phyloP scores from a whole-genome alignment of 441 rosid species.

The Gossypium trilobum region DNA sequence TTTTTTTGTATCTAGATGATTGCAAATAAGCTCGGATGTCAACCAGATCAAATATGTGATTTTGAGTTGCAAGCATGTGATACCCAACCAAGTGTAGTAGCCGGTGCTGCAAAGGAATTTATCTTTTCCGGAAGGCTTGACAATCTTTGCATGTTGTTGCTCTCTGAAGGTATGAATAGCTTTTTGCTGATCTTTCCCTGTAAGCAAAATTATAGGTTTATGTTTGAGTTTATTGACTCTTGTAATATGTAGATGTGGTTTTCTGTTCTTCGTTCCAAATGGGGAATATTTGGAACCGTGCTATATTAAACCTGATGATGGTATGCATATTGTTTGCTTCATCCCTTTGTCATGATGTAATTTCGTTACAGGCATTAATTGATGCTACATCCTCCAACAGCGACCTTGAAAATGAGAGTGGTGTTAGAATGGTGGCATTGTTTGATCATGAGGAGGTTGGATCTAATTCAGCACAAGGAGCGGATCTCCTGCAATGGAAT shows the following conservation, averaged over 20 bases:
- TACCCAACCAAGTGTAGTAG: conserved; percentile 80
- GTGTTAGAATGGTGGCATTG: too few relatives aligned
- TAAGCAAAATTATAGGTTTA: background rate
- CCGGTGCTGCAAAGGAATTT: conserved; percentile 82
- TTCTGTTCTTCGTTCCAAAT: background rate
- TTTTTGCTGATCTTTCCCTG: background rate
- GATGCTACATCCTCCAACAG: too few relatives aligned
- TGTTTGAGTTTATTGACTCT: conserved; percentile 9
- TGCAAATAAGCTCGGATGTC: conserved; percentile 54
- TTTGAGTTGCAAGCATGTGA: conserved; percentile 98
- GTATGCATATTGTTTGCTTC: too few relatives aligned
- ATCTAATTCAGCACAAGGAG: conserved; percentile 32
- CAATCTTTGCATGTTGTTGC: conserved; percentile 95
- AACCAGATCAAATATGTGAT: conserved; percentile 68
- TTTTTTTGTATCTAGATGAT: conserved; percentile 43
- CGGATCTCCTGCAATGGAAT: conserved; percentile 85
- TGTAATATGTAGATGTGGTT: background rate
- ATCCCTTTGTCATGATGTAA: too few relatives aligned
- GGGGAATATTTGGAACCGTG: background rate
- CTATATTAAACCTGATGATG: too few relatives aligned
- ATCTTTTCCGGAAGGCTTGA: conserved; percentile 93
- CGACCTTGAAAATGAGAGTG: too few relatives aligned
- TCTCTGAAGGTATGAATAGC: conserved; percentile 55
- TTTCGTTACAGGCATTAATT: too few relatives aligned
- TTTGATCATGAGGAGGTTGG: too few relatives aligned